Evolutionary conservation across 345 rosid species (phyloP).

Genomic region (Corymbia maculata): DNA sequence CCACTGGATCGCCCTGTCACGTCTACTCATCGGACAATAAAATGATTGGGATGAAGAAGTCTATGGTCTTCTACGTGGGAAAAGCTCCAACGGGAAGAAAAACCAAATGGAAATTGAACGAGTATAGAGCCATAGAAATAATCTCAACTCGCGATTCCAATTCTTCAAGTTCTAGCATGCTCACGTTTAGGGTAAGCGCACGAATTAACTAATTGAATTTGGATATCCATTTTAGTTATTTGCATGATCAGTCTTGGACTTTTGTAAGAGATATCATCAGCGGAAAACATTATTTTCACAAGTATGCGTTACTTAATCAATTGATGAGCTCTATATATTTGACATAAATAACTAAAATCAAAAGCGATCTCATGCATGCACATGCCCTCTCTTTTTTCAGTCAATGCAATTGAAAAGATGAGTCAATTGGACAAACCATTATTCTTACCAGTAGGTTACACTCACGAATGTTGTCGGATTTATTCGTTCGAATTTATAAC

Average conservation of each 20-base stretch:
- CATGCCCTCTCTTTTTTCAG: background rate
- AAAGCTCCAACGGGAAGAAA: background rate
- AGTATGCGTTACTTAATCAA: background rate
- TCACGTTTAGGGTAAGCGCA: background rate
- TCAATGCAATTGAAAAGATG: background rate
- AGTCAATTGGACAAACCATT: background rate
- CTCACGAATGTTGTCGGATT: background rate
- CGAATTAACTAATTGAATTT: background rate
- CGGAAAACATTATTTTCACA: background rate
- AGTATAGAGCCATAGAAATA: conserved; percentile 60
- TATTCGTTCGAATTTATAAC: background rate
- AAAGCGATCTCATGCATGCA: background rate
- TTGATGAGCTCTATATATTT: background rate
- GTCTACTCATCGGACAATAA: background rate
- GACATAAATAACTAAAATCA: background rate
- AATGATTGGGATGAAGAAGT: background rate
- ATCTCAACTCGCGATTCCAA: background rate
- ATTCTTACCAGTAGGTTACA: background rate
- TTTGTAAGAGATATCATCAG: background rate
- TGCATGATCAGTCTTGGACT: background rate
- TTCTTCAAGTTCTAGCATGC: background rate
- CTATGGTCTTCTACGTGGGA: background rate
- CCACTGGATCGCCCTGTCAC: background rate
- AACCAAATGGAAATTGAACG: conserved; percentile 4
- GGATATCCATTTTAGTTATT: background rate